Percentiles rank a stretch among this genome's conserved stretches.
Evolutionary conservation across 768 basidiomycete genomes (phyloP).

Genomic region (Hygrocybe punicea): DNA sequence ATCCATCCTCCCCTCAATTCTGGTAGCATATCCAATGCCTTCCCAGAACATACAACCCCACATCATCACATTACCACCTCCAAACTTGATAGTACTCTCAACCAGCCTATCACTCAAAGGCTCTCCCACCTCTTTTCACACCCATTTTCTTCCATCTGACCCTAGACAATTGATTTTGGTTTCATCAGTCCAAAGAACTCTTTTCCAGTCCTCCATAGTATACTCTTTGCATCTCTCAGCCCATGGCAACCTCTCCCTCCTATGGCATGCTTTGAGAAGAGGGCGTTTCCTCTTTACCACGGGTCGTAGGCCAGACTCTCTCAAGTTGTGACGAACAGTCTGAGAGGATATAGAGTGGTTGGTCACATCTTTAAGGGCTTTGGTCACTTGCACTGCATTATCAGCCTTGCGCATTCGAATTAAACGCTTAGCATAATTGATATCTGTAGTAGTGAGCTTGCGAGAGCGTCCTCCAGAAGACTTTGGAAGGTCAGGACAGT

Average conservation of each 20-base stretch:
- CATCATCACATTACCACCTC: constrained; percentile 26
- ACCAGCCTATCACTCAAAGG: constrained; percentile 2
- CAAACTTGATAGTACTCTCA: constrained; percentile 20
- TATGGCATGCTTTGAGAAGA: constrained; percentile 7
- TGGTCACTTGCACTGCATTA: constrained; percentile 10
- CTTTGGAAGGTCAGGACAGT: constrained; percentile 6
- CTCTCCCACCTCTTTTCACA: constrained; percentile 21
- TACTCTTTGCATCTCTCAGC: constrained; percentile 16
- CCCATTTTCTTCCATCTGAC: constrained; percentile 12
- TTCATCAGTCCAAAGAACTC: neutral
- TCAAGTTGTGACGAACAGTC: constrained; percentile 4
- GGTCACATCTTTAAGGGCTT: constrained; percentile 9
- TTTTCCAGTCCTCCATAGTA: constrained; percentile 13
- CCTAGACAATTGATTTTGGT: constrained; percentile 1
- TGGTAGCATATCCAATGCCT: constrained; percentile 16
- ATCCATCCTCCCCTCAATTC: constrained; percentile 25
- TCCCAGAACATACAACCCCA: constrained; percentile 27
- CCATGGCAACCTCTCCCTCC: constrained; percentile 5
- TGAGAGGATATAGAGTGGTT: constrained; percentile 11
- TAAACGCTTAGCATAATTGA: neutral
- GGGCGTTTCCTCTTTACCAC: constrained; percentile 13
- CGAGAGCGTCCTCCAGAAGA: constrained; percentile 6
- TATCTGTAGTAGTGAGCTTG: constrained; percentile 12
- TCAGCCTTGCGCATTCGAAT: constrained; percentile 5
- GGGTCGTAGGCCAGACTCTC: constrained; percentile 2